Percentiles rank a stretch among this genome's conserved stretches.
These are phyloP conservation scores for Chimonanthus salicifolius DNA, from an alignment of 164 flowering plant species.

Conservation along the genomic window DNA sequence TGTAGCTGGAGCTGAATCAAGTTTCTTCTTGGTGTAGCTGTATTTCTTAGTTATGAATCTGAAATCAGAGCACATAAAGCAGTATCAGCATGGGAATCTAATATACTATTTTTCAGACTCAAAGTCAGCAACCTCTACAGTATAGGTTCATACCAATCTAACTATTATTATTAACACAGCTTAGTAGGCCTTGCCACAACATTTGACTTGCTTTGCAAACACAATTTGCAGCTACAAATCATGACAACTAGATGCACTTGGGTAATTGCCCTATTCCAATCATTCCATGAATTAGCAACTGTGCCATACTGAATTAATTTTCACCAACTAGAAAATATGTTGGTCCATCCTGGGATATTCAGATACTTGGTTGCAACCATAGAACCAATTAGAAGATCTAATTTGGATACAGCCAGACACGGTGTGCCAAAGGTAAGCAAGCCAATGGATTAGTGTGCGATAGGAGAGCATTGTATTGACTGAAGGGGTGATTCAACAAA, in stretches of 20 bases:
- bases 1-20: conserved; percentile 58
- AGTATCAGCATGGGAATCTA: not conserved
- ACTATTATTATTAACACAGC: no score
- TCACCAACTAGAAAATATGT: not conserved
- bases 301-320: not conserved
- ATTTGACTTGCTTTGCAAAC: no score
- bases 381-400: not conserved
- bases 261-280: no score
- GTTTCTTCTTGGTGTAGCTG: conserved; percentile 55
- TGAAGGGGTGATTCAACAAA: no score
- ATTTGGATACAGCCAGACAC: not conserved
- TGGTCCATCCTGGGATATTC: not conserved
- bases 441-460: not conserved
- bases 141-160: no score
- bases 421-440: not conserved
- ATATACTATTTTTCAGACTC: not conserved
- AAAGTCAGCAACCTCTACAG: no score
- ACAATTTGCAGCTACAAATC: no score
- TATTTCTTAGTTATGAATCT: conserved; percentile 93
- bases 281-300: not conserved
- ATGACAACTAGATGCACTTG: not conserved
- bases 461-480: not conserved
- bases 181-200: no score
- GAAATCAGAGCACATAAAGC: conserved; percentile 14
- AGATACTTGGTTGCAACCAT: not conserved